Conservation (phyloP, 2,329 filamentous ascomycete species). For the Ascochyta fabae region DNA sequence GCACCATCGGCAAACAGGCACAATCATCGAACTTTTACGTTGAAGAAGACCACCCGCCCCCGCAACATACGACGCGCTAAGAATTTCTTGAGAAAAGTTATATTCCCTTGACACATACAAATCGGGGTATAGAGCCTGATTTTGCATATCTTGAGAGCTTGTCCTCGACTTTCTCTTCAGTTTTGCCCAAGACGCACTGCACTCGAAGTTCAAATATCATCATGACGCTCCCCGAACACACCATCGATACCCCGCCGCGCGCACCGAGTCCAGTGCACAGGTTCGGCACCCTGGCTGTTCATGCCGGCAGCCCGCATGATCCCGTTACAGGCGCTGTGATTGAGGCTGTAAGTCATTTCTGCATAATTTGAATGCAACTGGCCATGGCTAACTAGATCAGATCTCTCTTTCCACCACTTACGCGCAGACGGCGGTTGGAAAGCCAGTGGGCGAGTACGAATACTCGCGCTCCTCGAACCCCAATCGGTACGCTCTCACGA, state of each 20-base stretch:
- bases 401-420: constrained; percentile 98
- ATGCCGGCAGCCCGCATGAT: constrained; percentile 91
- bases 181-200: not conserved
- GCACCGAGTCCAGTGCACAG: constrained; percentile 75
- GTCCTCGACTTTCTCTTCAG: not conserved
- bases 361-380: not conserved
- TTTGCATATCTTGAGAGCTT: constrained; percentile 4
- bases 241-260: constrained; percentile 75
- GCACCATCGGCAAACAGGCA: constrained; percentile 33
- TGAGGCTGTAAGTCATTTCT: constrained; percentile 66
- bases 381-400: constrained; percentile 45
- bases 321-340: constrained; percentile 94
- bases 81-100: constrained; percentile 21
- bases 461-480: constrained; percentile 95
- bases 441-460: constrained; percentile 87
- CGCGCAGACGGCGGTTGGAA: constrained; percentile 85
- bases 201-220: constrained; percentile 5
- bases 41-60: constrained; percentile 18
- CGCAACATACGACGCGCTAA: constrained; percentile 22
- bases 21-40: constrained; percentile 10
- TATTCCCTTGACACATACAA: constrained; percentile 18
- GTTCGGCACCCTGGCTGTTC: constrained; percentile 94
- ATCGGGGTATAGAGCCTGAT: constrained; percentile 11
- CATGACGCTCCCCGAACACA: constrained; percentile 56
- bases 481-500: constrained; percentile 64